Evolutionary conservation across 441 rosid genomes (phyloP).

Genomic region (Erodium moschatum): DNA sequence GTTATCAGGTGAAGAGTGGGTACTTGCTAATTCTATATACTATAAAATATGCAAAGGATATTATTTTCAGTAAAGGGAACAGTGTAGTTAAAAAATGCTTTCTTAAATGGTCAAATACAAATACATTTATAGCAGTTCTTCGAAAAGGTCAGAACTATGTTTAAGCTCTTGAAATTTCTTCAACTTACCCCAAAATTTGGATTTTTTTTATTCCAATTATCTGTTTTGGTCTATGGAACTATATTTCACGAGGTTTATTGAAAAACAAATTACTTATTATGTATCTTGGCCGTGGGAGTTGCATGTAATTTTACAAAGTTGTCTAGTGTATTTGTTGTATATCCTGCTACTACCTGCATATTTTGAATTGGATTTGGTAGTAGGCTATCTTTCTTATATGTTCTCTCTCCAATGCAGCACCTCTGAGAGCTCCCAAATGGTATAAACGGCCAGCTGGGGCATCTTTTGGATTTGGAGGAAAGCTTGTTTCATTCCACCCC

Average conservation of each 20-base stretch:
- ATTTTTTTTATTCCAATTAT: not conserved
- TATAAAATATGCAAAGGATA: not conserved
- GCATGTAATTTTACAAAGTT: not conserved
- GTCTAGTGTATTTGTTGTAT: not conserved
- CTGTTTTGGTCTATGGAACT: not conserved
- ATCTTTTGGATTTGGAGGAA: constrained; percentile 99
- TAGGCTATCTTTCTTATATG: constrained; percentile 6
- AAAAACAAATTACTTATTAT: not conserved
- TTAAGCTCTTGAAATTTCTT: not conserved
- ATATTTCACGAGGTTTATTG: not conserved
- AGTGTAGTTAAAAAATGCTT: not conserved
- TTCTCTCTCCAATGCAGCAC: constrained; percentile 31
- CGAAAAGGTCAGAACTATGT: not conserved
- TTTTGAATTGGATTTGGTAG: not conserved
- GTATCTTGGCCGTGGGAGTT: not conserved
- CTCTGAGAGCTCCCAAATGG: constrained; percentile 95
- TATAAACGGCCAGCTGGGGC: constrained; percentile 85
- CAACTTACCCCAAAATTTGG: not conserved
- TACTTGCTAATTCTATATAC: not conserved
- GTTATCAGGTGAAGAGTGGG: not conserved
- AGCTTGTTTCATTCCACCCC: constrained; percentile 74
- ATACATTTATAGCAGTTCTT: not conserved
- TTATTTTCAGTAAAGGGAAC: not conserved
- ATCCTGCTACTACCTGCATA: not conserved
- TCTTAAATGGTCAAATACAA: not conserved